A percentile compares a stretch with the other conserved stretches of the same genome.
These are phyloP conservation scores for Breynia disticha DNA, from an alignment of 441 rosid species.

Conservation along the genomic window DNA sequence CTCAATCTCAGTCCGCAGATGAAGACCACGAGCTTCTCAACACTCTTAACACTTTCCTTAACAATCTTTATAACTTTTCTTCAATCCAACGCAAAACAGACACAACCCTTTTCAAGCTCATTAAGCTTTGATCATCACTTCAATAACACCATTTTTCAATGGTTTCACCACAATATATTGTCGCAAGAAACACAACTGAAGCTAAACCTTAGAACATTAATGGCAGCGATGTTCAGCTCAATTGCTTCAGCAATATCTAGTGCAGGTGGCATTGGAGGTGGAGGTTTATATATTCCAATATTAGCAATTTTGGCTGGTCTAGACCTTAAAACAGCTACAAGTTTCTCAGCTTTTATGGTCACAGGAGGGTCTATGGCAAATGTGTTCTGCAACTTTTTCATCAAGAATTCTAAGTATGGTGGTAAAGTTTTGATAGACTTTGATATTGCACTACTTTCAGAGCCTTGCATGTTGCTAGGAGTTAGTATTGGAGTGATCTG, in stretches of 20 bases:
- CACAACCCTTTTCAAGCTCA: conserved; percentile 13
- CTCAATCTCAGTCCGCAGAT: conserved; percentile 17
- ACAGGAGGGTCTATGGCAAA: conserved; percentile 87
- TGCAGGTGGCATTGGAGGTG: conserved; percentile 97
- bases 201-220: conserved; percentile 23
- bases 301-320: conserved; percentile 56
- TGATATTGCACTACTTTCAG: conserved; percentile 64
- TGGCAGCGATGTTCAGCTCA: conserved; percentile 55
- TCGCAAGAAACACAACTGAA: conserved; percentile 22
- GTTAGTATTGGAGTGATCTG: conserved; percentile 80
- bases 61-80: conserved; percentile 17
- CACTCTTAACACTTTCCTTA: conserved; percentile 15
- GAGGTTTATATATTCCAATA: conserved; percentile 76
- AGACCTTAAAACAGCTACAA: conserved; percentile 70
- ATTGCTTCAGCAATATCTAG: conserved; percentile 64
- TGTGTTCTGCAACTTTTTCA: conserved; percentile 40
- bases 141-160: conserved; percentile 21
- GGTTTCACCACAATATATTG: conserved; percentile 18
- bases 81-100: conserved; percentile 24
- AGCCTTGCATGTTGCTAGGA: conserved; percentile 81
- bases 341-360: conserved; percentile 90
- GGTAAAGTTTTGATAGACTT: conserved; percentile 47
- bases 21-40: conserved; percentile 13
- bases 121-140: conserved; percentile 13
- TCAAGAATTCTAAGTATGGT: conserved; percentile 32